Percentiles rank a stretch among this genome's conserved stretches.
These are phyloP conservation scores for Sclerotinia nivalis DNA, from an alignment of 2,329 filamentous ascomycete species.

Conservation along the genomic window DNA sequence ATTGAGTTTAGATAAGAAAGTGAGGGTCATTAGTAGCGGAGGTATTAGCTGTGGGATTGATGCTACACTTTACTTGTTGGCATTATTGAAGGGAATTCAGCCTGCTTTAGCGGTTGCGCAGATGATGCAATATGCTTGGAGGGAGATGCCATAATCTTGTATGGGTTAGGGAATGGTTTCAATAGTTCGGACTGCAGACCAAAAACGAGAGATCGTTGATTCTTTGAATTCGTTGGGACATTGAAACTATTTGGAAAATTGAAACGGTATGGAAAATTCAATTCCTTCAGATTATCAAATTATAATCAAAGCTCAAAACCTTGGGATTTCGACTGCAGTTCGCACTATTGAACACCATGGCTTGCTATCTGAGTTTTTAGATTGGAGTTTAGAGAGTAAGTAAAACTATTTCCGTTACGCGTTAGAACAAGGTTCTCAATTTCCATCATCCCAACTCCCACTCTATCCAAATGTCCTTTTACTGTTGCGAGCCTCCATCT, in stretches of 20 bases:
- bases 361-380: background rate
- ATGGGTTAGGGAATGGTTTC: background rate
- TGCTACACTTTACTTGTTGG: constrained; percentile 52
- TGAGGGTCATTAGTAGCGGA: constrained; percentile 74
- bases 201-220: background rate
- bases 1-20: constrained; percentile 6
- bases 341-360: background rate
- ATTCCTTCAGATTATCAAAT: background rate
- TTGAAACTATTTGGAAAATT: background rate
- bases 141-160: constrained; percentile 19
- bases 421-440: background rate
- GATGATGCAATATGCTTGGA: constrained; percentile 24
- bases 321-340: background rate
- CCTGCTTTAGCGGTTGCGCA: constrained; percentile 8
- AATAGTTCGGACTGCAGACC: background rate
- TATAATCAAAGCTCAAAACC: background rate
- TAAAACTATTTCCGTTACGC: background rate
- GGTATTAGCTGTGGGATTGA: constrained; percentile 80
- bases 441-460: background rate
- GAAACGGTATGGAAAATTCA: background rate
- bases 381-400: background rate
- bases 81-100: constrained; percentile 13
- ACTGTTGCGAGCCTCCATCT: too few relatives aligned
- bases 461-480: background rate
- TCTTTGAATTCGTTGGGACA: background rate